A percentile compares a stretch with the other conserved stretches of the same genome.
Conservation (phyloP, 2,329 filamentous ascomycete genomes). For the Ceratocystis smalleyi region DNA sequence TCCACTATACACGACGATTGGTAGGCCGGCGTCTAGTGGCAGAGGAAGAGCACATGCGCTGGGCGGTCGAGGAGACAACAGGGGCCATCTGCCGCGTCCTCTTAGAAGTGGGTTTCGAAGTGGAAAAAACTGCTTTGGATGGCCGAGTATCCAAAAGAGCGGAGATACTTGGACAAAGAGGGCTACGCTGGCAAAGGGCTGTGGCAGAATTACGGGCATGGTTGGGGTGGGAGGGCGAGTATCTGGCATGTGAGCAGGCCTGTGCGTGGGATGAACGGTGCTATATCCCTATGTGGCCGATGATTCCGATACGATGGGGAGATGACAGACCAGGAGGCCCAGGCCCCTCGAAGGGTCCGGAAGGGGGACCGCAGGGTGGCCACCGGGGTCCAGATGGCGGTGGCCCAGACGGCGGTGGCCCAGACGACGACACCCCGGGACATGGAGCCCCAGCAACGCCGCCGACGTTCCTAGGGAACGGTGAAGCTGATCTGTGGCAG, state of each 20-base stretch:
- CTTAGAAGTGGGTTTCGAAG: slow-evolving; percentile 28
- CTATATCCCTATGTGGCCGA: slow-evolving; percentile 37
- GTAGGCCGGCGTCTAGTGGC: slow-evolving; percentile 21
- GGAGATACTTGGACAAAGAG: not conserved
- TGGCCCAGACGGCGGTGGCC: slow-evolving; percentile 6
- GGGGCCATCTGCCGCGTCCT: slow-evolving; percentile 28
- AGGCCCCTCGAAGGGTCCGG: not conserved
- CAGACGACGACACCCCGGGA: not conserved
- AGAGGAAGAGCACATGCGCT: slow-evolving; percentile 26
- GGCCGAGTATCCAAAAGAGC: slow-evolving; percentile 17
- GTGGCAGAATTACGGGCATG: slow-evolving; percentile 33
- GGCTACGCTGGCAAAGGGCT: slow-evolving; percentile 22
- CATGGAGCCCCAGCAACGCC: not conserved
- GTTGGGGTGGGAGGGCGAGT: slow-evolving; percentile 36
- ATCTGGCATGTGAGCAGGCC: slow-evolving; percentile 26
- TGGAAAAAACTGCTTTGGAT: slow-evolving; percentile 27
- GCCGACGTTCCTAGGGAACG: not conserved
- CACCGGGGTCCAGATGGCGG: not conserved
- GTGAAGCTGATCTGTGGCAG: slow-evolving; percentile 20
- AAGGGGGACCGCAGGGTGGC: not conserved
- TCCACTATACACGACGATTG: slow-evolving; percentile 27
- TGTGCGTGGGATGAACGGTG: slow-evolving; percentile 32
- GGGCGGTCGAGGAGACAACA: slow-evolving; percentile 28
- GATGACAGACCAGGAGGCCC: not conserved
- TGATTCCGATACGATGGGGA: slow-evolving; percentile 19